Percentiles rank a stretch among this genome's conserved stretches.
Conservation (phyloP, 1,284 basidiomycete genomes). For the Ceratobasidium papillatum region DNA sequence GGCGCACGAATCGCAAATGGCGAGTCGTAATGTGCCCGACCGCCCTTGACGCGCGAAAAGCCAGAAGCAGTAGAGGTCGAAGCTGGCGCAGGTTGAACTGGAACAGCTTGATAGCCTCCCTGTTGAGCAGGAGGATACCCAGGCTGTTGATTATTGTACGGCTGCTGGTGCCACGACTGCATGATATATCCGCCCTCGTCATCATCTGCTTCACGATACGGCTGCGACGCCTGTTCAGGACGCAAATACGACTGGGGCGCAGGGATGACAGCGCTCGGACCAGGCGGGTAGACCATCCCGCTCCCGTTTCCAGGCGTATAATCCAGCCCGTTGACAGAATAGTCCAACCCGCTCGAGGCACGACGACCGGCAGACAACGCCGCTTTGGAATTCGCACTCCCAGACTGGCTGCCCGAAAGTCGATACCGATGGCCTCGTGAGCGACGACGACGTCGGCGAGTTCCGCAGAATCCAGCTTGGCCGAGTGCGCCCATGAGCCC, state of each 20-base stretch:
- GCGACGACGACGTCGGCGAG: slow-evolving; percentile 59
- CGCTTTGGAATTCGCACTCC: slow-evolving; percentile 46
- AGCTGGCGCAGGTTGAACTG: slow-evolving; percentile 48
- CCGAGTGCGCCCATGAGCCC: slow-evolving; percentile 86
- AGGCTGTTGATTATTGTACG: slow-evolving; percentile 56
- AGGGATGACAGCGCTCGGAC: neutral
- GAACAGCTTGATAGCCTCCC: slow-evolving; percentile 46
- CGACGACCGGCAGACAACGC: slow-evolving; percentile 46
- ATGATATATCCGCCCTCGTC: slow-evolving; percentile 84
- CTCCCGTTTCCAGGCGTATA: slow-evolving; percentile 17
- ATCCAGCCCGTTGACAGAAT: neutral
- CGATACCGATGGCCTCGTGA: slow-evolving; percentile 38
- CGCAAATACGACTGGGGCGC: slow-evolving; percentile 68
- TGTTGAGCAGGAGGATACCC: slow-evolving; percentile 49
- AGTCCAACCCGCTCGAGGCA: slow-evolving; percentile 13
- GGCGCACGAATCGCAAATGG: slow-evolving; percentile 74
- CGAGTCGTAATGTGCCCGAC: slow-evolving; percentile 76
- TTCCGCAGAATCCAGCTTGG: slow-evolving; percentile 75
- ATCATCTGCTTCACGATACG: slow-evolving; percentile 79
- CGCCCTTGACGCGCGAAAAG: slow-evolving; percentile 80
- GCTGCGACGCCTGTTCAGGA: slow-evolving; percentile 77
- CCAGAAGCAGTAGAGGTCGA: slow-evolving; percentile 59
- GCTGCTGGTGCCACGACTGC: slow-evolving; percentile 82
- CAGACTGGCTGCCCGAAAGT: slow-evolving; percentile 38
- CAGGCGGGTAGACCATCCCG: slow-evolving; percentile 8